These are phyloP conservation scores for Arthrinium puccinioides DNA, from an alignment of 2,329 filamentous ascomycete genomes.

Conservation along the genomic window DNA sequence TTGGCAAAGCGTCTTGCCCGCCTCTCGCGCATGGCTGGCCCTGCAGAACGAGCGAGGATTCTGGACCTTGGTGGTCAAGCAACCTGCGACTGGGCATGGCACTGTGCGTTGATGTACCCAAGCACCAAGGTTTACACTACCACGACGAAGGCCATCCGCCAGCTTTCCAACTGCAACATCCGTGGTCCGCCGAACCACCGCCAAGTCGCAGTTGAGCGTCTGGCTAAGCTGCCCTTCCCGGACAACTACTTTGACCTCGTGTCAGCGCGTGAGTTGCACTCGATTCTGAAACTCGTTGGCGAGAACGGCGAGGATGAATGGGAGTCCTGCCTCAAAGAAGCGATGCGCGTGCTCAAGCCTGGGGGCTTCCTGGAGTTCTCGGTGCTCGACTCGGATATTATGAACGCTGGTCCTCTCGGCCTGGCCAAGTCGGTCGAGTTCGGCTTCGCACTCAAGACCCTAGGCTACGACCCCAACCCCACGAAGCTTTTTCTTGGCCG, in stretches of 20 bases:
- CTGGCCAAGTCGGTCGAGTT: conserved; percentile 87
- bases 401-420: conserved; percentile 72
- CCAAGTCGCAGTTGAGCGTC: conserved; percentile 67
- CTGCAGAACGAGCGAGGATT: conserved; percentile 55
- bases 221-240: conserved; percentile 79
- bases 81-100: conserved; percentile 93
- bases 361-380: conserved; percentile 90
- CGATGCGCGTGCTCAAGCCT: conserved; percentile 84
- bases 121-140: conserved; percentile 84
- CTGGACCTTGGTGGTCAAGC: conserved; percentile 82
- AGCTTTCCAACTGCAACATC: conserved; percentile 66
- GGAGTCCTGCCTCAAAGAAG: conserved; percentile 77
- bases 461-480: conserved; percentile 81
- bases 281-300: conserved; percentile 67
- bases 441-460: conserved; percentile 77
- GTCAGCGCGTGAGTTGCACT: conserved; percentile 80
- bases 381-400: conserved; percentile 82
- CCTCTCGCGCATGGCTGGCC: conserved; percentile 41
- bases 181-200: conserved; percentile 83
- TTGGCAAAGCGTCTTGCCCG: conserved; percentile 55
- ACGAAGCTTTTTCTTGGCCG: conserved; percentile 75
- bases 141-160: conserved; percentile 63
- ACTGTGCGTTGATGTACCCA: conserved; percentile 78
- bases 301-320: conserved; percentile 75
- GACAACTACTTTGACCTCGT: conserved; percentile 86